Evolutionary conservation across 2,329 filamentous ascomycete species (phyloP).

Genomic region (Botryotinia narcissicola): DNA sequence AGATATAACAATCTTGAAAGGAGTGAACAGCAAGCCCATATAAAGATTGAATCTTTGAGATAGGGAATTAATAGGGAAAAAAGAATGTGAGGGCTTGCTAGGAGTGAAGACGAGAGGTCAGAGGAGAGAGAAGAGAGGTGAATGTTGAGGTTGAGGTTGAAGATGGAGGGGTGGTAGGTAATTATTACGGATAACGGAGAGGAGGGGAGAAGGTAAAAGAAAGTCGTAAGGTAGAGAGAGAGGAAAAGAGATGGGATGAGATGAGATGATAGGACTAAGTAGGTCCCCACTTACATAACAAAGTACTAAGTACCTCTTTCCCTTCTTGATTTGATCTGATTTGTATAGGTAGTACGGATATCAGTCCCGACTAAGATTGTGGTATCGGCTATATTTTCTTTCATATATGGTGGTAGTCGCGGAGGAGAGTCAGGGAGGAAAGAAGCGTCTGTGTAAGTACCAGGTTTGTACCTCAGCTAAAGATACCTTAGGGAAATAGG

Average conservation of each 20-base stretch:
- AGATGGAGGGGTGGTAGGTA: conserved; percentile 1
- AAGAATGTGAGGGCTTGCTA: conserved; percentile 14
- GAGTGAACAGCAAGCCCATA: conserved; percentile 6
- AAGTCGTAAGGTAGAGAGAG: not conserved
- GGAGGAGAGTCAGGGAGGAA: not conserved
- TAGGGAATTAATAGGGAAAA: conserved; percentile 11
- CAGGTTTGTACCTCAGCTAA: not conserved
- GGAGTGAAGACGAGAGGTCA: not conserved
- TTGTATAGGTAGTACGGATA: not conserved
- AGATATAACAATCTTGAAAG: conserved; percentile 6
- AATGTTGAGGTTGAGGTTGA: not conserved
- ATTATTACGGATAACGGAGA: not conserved
- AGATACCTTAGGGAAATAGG: not conserved
- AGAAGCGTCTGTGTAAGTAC: not conserved
- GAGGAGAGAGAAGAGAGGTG: not conserved
- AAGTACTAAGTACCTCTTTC: not conserved
- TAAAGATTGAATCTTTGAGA: not conserved
- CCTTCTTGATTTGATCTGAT: not conserved
- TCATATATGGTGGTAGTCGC: not conserved
- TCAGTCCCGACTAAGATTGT: not conserved
- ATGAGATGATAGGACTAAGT: not conserved
- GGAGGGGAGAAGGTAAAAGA: not conserved
- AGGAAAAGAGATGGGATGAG: not conserved
- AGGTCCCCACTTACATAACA: not conserved
- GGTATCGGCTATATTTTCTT: not conserved